Conservation (phyloP, 176 grass and related monocot species). For the Urochloa ruziziensis region DNA sequence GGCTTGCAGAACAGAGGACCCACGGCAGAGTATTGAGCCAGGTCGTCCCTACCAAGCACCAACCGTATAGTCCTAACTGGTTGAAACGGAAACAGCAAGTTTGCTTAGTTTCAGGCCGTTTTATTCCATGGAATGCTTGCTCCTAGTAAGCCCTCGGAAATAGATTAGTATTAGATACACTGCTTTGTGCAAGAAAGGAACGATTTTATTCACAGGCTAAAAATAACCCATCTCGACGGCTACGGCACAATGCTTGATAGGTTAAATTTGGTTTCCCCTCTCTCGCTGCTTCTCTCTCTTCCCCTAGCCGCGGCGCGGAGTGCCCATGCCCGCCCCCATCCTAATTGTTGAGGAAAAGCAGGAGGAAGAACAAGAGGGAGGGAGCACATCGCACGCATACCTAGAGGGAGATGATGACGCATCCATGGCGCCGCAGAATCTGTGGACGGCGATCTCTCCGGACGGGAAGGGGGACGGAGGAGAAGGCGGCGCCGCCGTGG, state of each 20-base stretch:
- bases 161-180: neutral
- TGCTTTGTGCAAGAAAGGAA: neutral
- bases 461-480: neutral
- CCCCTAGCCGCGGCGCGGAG: neutral
- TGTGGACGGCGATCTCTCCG: slow-evolving; percentile 17
- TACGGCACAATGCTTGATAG: neutral
- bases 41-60: neutral
- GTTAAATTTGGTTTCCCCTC: neutral
- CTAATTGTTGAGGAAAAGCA: neutral
- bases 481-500: slow-evolving; percentile 18
- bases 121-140: neutral
- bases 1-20: neutral
- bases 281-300: neutral
- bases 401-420: slow-evolving; percentile 30
- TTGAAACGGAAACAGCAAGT: neutral
- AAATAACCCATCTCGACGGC: neutral
- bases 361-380: neutral
- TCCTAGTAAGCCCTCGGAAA: neutral
- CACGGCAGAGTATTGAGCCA: neutral
- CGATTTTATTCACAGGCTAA: neutral
- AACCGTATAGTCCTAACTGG: neutral
- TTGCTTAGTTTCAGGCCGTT: neutral
- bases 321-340: neutral
- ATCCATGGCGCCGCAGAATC: neutral
- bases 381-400: neutral